Conservation (phyloP, 129 eudicot species). For the Flaveria sonorensis region DNA sequence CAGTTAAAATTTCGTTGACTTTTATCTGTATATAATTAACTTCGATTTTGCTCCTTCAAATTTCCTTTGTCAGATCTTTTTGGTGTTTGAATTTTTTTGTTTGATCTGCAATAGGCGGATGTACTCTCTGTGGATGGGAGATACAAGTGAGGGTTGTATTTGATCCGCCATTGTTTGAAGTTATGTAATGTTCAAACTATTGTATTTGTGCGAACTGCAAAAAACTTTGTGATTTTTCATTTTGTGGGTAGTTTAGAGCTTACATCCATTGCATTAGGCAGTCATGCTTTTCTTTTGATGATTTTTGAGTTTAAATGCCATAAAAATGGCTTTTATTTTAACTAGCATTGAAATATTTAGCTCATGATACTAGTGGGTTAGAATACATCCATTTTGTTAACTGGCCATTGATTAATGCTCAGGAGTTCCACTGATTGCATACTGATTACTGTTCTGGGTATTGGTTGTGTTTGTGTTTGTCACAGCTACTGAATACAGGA, state of each 20-base stretch:
- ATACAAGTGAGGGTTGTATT: too few relatives aligned
- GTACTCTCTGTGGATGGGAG: background rate
- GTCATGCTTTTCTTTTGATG: conserved; percentile 36
- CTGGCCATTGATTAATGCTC: conserved; percentile 7
- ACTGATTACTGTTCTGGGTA: conserved; percentile 6
- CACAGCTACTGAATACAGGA: conserved; percentile 15
- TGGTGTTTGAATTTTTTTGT: conserved; percentile 9
- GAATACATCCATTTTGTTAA: background rate
- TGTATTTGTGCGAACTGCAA: conserved; percentile 13
- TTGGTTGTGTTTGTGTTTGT: conserved; percentile 26
- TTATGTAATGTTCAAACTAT: background rate
- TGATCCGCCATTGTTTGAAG: too few relatives aligned
- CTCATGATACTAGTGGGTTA: conserved; percentile 20
- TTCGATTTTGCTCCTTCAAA: too few relatives aligned
- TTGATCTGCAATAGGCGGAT: conserved; percentile 15
- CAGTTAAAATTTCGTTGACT: too few relatives aligned
- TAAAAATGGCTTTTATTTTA: conserved; percentile 19
- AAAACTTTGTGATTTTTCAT: conserved; percentile 30
- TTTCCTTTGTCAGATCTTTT: background rate
- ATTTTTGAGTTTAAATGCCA: conserved; percentile 25
- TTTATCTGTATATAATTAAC: too few relatives aligned
- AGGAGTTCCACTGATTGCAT: conserved; percentile 21
- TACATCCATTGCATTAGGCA: conserved; percentile 12
- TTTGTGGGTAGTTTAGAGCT: conserved; percentile 27
- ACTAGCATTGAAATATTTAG: background rate